Percentiles rank a stretch among this genome's conserved stretches.
Conservation (phyloP, 768 basidiomycete species). For the Floccularia luteovirens region DNA sequence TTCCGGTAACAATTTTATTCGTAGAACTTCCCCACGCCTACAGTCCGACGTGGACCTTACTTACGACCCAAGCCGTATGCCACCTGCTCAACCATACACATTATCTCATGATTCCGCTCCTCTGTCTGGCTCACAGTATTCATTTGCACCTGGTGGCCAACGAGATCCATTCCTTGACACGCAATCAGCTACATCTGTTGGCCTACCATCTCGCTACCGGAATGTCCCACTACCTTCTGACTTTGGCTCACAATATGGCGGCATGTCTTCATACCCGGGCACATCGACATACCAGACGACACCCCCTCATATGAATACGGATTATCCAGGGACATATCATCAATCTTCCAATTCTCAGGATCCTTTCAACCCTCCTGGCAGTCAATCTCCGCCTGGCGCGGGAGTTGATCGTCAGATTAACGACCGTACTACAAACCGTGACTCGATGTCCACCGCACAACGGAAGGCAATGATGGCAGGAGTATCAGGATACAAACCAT, state of each 20-base stretch:
- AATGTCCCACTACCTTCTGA: neutral
- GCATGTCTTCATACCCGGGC: neutral
- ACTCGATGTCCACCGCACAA: conserved; percentile 28
- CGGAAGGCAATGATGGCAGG: conserved; percentile 55
- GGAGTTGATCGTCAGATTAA: neutral
- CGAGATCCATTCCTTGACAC: conserved; percentile 19
- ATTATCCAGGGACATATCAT: conserved; percentile 3
- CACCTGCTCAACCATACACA: neutral
- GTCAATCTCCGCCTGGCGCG: neutral
- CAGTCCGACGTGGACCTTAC: conserved; percentile 31
- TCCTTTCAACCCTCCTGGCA: conserved; percentile 7
- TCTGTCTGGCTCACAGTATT: conserved; percentile 4
- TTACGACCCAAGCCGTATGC: conserved; percentile 18
- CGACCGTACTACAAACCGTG: conserved; percentile 10
- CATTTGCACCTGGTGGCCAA: neutral
- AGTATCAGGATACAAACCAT: conserved; percentile 26
- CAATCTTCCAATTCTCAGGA: conserved; percentile 4
- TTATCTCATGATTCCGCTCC: conserved; percentile 12
- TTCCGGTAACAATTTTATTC: conserved; percentile 7
- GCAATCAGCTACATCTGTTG: conserved; percentile 5
- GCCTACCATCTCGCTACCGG: neutral
- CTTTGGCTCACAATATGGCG: conserved; percentile 5
- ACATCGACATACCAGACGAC: neutral
- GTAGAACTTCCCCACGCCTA: conserved; percentile 20
- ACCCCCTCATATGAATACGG: neutral